phyloP scores from a whole-genome alignment of 2,329 filamentous ascomycete genomes.

The Verticillium albo-atrum region DNA sequence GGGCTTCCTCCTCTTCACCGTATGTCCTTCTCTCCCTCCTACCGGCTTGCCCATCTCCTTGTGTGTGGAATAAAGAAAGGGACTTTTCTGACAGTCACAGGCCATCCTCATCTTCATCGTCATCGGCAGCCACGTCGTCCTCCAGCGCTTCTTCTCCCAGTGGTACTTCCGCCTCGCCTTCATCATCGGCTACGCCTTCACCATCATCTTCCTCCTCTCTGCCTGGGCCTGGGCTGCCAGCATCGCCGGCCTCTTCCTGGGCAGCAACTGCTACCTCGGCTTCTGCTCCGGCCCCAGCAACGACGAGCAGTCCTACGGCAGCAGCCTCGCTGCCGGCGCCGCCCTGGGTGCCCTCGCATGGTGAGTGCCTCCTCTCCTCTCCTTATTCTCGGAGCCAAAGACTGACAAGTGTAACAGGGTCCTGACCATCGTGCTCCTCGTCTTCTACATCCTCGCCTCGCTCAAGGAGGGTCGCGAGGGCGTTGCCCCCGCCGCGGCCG shows the following conservation, averaged over 20 bases:
- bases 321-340: constrained; percentile 31
- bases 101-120: constrained; percentile 35
- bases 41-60: not conserved
- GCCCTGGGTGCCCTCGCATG: constrained; percentile 36
- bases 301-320: constrained; percentile 14
- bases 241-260: constrained; percentile 22
- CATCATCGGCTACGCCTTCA: constrained; percentile 28
- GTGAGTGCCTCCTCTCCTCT: constrained; percentile 16
- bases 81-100: constrained; percentile 18
- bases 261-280: constrained; percentile 10
- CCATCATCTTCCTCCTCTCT: constrained; percentile 38
- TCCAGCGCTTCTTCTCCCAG: constrained; percentile 29
- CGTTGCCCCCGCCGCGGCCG: not conserved
- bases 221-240: constrained; percentile 37
- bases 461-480: constrained; percentile 17
- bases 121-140: constrained; percentile 29
- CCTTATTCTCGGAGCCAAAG: no score
- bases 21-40: constrained; percentile 20
- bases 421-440: constrained; percentile 29
- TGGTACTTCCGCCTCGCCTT: constrained; percentile 33
- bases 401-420: no score
- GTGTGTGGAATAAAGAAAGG: no score
- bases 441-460: constrained; percentile 49
- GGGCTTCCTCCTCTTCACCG: constrained; percentile 42
- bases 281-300: constrained; percentile 15